These are phyloP conservation scores for Puya raimondii DNA, from an alignment of 176 grass and related monocot genomes.

Conservation along the genomic window DNA sequence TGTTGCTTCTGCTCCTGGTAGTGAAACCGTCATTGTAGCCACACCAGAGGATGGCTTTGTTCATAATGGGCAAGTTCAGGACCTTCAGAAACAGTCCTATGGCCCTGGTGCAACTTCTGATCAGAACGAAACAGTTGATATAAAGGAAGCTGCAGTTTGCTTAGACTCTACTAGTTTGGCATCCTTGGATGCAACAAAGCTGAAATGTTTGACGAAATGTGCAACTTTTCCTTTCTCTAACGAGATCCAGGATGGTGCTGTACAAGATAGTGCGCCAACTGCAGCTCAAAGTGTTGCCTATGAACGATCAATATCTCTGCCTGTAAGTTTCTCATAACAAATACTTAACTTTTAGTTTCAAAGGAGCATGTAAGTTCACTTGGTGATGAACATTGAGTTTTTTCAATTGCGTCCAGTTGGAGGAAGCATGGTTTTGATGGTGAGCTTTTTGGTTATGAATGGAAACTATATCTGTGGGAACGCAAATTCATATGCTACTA, in stretches of 20 bases:
- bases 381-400: background rate
- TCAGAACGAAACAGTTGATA: background rate
- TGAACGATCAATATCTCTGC: constrained; percentile 33
- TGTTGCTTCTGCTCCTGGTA: background rate
- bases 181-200: constrained; percentile 4
- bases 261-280: background rate
- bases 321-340: constrained; percentile 30
- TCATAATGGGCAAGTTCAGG: background rate
- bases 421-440: background rate
- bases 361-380: background rate
- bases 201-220: constrained; percentile 33
- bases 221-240: constrained; percentile 21
- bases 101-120: background rate
- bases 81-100: background rate
- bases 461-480: too few relatives aligned
- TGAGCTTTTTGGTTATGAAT: background rate
- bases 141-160: background rate
- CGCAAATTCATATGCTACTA: background rate
- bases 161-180: background rate
- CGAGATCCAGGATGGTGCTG: background rate
- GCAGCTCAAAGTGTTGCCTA: constrained; percentile 2
- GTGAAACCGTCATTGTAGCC: background rate
- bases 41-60: background rate
- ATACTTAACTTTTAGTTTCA: too few relatives aligned
- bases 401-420: background rate